Evolutionary conservation across 768 basidiomycete genomes (phyloP).

Genomic region (Roridomyces roridus): DNA sequence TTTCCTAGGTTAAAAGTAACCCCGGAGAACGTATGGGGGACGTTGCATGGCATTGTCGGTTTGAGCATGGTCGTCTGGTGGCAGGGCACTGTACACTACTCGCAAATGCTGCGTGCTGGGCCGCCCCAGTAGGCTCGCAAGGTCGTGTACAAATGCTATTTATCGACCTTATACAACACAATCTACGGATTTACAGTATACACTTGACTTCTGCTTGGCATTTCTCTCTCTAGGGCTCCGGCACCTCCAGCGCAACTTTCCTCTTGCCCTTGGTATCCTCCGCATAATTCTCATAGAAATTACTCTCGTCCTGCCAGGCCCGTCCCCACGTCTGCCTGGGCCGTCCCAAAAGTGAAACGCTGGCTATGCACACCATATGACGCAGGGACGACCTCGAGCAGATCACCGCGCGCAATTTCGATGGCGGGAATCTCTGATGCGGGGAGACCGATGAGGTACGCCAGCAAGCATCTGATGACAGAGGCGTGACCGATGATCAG

Average conservation of each 20-base stretch:
- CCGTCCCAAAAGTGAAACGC: conserved; percentile 95
- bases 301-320: conserved; percentile 63
- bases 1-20: conserved; percentile 60
- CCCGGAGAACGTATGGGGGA: conserved; percentile 78
- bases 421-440: conserved; percentile 97
- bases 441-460: conserved; percentile 92
- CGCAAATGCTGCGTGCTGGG: conserved; percentile 43
- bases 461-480: conserved; percentile 94
- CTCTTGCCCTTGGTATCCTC: conserved; percentile 74
- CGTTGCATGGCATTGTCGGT: conserved; percentile 72
- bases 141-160: no score
- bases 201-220: background rate
- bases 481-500: conserved; percentile 97
- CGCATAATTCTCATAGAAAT: conserved; percentile 91
- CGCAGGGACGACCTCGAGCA: conserved; percentile 91
- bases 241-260: conserved; percentile 31
- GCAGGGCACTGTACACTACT: conserved; percentile 71
- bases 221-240: conserved; percentile 4
- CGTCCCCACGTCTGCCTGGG: conserved; percentile 64
- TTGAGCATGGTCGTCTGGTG: conserved; percentile 82
- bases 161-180: conserved; percentile 11
- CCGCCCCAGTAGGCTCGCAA: no score
- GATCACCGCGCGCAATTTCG: conserved; percentile 94
- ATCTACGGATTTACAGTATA: background rate
- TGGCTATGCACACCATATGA: conserved; percentile 91